These are phyloP conservation scores for Ophiosphaerella narmari DNA, from an alignment of 2,329 filamentous ascomycete species.

Conservation along the genomic window DNA sequence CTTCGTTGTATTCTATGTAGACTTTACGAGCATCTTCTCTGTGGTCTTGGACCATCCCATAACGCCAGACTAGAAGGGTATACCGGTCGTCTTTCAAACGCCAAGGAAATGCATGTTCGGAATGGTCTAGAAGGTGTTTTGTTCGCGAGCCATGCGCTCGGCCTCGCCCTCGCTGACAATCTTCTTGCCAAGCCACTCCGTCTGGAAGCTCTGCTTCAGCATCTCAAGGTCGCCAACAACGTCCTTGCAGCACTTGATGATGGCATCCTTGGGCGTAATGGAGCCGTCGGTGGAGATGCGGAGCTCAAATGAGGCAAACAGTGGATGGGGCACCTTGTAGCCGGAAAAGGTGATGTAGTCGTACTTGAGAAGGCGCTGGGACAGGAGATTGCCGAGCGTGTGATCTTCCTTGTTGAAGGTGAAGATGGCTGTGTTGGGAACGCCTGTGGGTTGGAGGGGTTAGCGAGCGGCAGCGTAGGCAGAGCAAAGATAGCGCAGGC, in stretches of 20 bases:
- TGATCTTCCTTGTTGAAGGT: constrained; percentile 96
- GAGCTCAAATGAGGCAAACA: constrained; percentile 63
- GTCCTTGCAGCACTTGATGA: constrained; percentile 79
- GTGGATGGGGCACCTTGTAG: constrained; percentile 70
- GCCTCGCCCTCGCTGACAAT: constrained; percentile 43
- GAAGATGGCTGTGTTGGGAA: constrained; percentile 94
- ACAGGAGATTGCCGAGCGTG: constrained; percentile 88
- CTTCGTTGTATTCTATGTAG: not conserved
- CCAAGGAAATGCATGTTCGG: constrained; percentile 2
- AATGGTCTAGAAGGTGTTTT: constrained; percentile 30
- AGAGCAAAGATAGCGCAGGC: not conserved
- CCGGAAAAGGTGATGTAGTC: constrained; percentile 86
- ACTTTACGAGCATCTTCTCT: too few species aligned
- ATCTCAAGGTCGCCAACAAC: constrained; percentile 80
- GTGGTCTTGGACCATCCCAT: not conserved
- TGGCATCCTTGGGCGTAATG: constrained; percentile 85
- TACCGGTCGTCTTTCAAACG: constrained; percentile 1
- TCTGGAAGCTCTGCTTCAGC: constrained; percentile 85
- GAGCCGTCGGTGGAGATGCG: constrained; percentile 91
- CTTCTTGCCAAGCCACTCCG: constrained; percentile 62
- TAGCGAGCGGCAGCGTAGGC: not conserved
- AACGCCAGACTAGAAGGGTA: not conserved
- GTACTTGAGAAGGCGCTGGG: constrained; percentile 82
- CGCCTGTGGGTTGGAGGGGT: constrained; percentile 59
- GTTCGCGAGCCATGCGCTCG: constrained; percentile 37